Percentiles rank a stretch among this genome's conserved stretches.
Conservation (phyloP, 495 filamentous ascomycete genomes). For the Penicillium desertorum region DNA sequence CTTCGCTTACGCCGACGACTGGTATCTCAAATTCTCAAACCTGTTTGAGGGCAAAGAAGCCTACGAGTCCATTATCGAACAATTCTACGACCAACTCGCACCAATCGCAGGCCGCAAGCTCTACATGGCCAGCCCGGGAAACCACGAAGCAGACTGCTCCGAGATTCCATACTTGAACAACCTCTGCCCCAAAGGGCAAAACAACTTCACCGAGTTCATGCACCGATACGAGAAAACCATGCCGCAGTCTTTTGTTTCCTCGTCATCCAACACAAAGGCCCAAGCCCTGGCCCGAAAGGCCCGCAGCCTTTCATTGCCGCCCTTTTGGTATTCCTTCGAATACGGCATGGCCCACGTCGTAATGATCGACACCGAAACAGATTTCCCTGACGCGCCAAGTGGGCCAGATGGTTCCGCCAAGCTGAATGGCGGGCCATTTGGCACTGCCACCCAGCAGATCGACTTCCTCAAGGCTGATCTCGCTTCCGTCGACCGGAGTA, state of each 20-base stretch:
- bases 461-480: constrained; percentile 50
- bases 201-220: constrained; percentile 60
- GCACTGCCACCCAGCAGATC: constrained; percentile 34
- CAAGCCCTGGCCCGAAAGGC: constrained; percentile 49
- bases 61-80: constrained; percentile 55
- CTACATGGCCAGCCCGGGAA: constrained; percentile 57
- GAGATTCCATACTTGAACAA: constrained; percentile 42
- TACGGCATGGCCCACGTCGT: constrained; percentile 59
- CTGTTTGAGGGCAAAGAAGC: constrained; percentile 39
- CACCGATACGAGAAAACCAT: constrained; percentile 54
- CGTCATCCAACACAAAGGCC: constrained; percentile 47
- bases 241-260: constrained; percentile 48
- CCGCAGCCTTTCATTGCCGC: constrained; percentile 50
- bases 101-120: constrained; percentile 43
- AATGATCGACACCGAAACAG: constrained; percentile 60
- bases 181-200: constrained; percentile 56
- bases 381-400: constrained; percentile 46
- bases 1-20: constrained; percentile 57
- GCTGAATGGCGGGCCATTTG: constrained; percentile 54
- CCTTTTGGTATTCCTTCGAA: constrained; percentile 66
- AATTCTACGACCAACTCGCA: constrained; percentile 54
- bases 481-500: constrained; percentile 46
- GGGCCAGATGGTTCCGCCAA: constrained; percentile 47
- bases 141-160: constrained; percentile 55
- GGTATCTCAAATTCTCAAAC: constrained; percentile 44